Conservation (phyloP, 2,329 filamentous ascomycete species). For the Penicillium rolfsii region DNA sequence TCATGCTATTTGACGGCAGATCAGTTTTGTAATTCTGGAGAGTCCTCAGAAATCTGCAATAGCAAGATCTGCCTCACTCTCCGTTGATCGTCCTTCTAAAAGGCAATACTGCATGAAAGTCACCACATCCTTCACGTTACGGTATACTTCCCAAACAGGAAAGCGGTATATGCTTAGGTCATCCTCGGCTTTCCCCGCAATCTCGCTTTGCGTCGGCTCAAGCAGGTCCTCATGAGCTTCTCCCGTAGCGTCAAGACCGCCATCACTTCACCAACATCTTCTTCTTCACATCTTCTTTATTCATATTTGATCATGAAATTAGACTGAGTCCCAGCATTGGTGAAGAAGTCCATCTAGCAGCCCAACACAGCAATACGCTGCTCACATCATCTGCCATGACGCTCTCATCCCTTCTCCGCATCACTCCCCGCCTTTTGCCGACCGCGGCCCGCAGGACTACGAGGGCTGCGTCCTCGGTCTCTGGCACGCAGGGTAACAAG, state of each 20-base stretch:
- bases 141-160: conserved; percentile 5
- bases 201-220: conserved; percentile 45
- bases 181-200: conserved; percentile 38
- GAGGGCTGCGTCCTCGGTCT: conserved; percentile 37
- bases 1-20: neutral
- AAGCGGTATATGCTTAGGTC: conserved; percentile 16
- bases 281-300: conserved; percentile 5
- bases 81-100: too few relatives aligned
- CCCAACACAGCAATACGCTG: conserved; percentile 10
- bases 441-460: conserved; percentile 34
- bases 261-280: conserved; percentile 11
- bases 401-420: conserved; percentile 47
- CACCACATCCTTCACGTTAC: too few relatives aligned
- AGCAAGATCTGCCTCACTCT: neutral
- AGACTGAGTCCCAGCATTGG: conserved; percentile 2
- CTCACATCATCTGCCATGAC: conserved; percentile 34
- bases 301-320: conserved; percentile 17
- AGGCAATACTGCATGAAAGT: neutral
- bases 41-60: neutral
- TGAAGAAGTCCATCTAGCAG: conserved; percentile 11
- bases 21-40: neutral
- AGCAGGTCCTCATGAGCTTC: conserved; percentile 21
- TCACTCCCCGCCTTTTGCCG: conserved; percentile 40
- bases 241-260: conserved; percentile 7
- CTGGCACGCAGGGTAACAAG: conserved; percentile 34